A percentile compares a stretch with the other conserved stretches of the same genome.
phyloP scores from a whole-genome alignment of 2,329 filamentous ascomycete genomes.

The Hypoxylon sp. region DNA sequence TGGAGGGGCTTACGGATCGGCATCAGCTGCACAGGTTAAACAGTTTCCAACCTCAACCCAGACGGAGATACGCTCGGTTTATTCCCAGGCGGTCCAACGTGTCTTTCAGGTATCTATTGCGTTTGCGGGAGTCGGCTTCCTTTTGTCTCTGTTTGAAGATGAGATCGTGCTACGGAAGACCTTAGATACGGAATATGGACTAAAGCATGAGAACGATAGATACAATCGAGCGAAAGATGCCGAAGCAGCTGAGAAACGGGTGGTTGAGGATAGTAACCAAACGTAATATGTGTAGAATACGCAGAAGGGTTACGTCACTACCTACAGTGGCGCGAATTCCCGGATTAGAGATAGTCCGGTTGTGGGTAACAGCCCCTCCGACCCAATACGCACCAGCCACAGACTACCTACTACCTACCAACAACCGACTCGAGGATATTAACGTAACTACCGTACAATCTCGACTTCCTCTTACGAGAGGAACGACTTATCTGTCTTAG shows the following conservation, averaged over 20 bases:
- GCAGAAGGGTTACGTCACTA: too few species aligned
- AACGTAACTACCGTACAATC: too few species aligned
- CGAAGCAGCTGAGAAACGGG: neutral
- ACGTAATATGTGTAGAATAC: neutral
- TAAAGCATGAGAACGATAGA: neutral
- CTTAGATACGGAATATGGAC: neutral
- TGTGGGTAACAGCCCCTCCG: too few species aligned
- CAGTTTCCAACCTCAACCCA: neutral
- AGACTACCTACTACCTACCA: too few species aligned
- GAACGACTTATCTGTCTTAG: too few species aligned
- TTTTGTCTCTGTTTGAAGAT: neutral
- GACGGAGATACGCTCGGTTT: neutral
- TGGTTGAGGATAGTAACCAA: neutral
- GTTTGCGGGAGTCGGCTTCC: neutral
- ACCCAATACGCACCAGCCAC: too few species aligned
- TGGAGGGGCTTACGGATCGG: neutral
- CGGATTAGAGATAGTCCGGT: too few species aligned
- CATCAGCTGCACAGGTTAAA: neutral
- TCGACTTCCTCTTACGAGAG: too few species aligned
- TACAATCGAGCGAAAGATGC: neutral
- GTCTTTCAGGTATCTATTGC: neutral
- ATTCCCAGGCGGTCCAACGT: neutral
- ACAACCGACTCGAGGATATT: too few species aligned
- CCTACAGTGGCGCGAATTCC: too few species aligned
- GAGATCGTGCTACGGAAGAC: neutral